Conservation (phyloP, 1,139 yeast species). For the Pichia kudriavzevii region DNA sequence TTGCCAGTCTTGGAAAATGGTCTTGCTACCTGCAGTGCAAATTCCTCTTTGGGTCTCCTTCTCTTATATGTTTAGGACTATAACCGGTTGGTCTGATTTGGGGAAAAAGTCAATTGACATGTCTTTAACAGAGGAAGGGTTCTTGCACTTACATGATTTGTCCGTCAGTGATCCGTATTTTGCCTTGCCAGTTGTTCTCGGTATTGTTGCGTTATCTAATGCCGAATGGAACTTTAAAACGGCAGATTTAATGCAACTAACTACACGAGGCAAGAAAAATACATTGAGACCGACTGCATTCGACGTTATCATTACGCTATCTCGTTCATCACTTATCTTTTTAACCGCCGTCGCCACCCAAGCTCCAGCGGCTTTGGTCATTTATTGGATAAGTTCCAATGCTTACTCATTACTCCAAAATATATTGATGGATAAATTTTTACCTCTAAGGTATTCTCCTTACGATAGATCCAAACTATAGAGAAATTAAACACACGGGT, state of each 20-base stretch:
- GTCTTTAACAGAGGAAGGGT: slow-evolving; percentile 46
- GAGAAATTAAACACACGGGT: too few species aligned
- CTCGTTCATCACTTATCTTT: slow-evolving; percentile 69
- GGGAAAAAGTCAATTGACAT: slow-evolving; percentile 46
- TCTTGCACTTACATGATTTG: slow-evolving; percentile 51
- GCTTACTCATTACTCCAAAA: slow-evolving; percentile 70
- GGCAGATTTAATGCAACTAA: slow-evolving; percentile 39
- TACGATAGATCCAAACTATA: slow-evolving; percentile 29
- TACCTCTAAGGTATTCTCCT: slow-evolving; percentile 55
- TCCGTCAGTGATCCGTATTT: slow-evolving; percentile 57
- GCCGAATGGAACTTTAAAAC: slow-evolving; percentile 72
- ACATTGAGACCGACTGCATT: slow-evolving; percentile 49
- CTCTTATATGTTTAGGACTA: slow-evolving; percentile 66
- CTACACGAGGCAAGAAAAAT: slow-evolving; percentile 27
- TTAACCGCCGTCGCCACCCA: slow-evolving; percentile 80
- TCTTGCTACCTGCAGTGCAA: slow-evolving; percentile 66
- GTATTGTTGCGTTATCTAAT: slow-evolving; percentile 63
- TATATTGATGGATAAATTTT: slow-evolving; percentile 54
- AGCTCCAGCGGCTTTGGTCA: slow-evolving; percentile 72
- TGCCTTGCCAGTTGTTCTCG: slow-evolving; percentile 61
- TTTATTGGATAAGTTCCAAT: slow-evolving; percentile 87
- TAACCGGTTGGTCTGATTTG: slow-evolving; percentile 64
- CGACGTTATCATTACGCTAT: slow-evolving; percentile 52
- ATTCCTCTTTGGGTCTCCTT: slow-evolving; percentile 83
- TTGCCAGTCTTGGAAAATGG: slow-evolving; percentile 77